Percentiles rank a stretch among this genome's conserved stretches.
phyloP scores from a whole-genome alignment of 371 early-diverging fungal genomes.

The Mortierella sp. region DNA sequence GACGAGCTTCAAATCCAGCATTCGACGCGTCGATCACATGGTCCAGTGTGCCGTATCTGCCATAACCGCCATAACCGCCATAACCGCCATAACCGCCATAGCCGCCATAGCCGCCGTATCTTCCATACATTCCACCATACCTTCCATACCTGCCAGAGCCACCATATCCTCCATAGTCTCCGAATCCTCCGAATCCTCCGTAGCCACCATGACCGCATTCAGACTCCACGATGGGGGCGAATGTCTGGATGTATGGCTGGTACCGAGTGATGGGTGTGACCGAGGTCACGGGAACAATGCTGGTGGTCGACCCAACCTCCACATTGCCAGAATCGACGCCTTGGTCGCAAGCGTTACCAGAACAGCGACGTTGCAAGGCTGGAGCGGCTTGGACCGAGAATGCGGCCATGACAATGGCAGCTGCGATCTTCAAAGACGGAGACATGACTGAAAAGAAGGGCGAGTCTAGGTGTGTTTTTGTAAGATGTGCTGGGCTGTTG shows the following conservation, averaged over 20 bases:
- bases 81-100: constrained; percentile 1
- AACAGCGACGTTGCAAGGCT: constrained; percentile 14
- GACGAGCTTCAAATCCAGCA: not conserved
- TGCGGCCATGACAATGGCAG: constrained; percentile 23
- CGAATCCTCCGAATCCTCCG: not conserved
- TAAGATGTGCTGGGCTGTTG: not conserved
- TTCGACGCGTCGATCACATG: not conserved
- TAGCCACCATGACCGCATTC: constrained; percentile 17
- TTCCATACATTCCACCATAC: not conserved
- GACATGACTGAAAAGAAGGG: too few species aligned
- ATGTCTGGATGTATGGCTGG: constrained; percentile 35
- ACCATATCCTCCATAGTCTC: not conserved
- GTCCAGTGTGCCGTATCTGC: not conserved
- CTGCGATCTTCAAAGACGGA: constrained; percentile 24
- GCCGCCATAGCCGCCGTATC: not conserved
- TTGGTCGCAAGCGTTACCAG: constrained; percentile 24
- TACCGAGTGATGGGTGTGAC: constrained; percentile 52
- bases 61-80: constrained; percentile 1
- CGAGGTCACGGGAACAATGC: constrained; percentile 36
- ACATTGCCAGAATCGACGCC: constrained; percentile 37
- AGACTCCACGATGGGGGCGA: constrained; percentile 34
- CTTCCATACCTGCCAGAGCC: constrained; percentile 5
- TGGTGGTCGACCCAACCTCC: constrained; percentile 32
- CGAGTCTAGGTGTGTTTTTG: constrained; percentile 4
- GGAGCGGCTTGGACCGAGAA: constrained; percentile 30